Percentiles rank a stretch among this genome's conserved stretches.
Evolutionary conservation across 108 stramenopile genomes (phyloP).

Genomic region (Thalassiosira profunda): DNA sequence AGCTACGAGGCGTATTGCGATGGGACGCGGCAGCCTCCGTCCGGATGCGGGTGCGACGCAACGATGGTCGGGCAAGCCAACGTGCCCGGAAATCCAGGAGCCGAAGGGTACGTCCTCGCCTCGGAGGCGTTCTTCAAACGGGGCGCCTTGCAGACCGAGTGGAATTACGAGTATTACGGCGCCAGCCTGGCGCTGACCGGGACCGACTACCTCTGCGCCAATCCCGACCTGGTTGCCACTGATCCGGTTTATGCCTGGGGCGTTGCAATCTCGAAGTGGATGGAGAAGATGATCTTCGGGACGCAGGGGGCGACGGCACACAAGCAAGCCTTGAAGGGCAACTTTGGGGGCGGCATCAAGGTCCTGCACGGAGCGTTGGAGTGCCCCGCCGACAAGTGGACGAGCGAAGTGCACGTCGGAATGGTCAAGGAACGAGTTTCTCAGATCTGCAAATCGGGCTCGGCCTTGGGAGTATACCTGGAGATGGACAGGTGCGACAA

Average conservation of each 20-base stretch:
- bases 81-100: conserved; percentile 10
- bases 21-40: conserved; percentile 18
- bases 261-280: conserved; percentile 41
- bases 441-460: conserved; percentile 36
- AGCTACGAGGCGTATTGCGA: conserved; percentile 43
- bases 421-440: conserved; percentile 32
- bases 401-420: conserved; percentile 26
- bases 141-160: conserved; percentile 24
- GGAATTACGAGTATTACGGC: conserved; percentile 51
- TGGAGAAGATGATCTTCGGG: conserved; percentile 47
- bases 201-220: conserved; percentile 21
- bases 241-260: conserved; percentile 38
- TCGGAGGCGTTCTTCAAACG: conserved; percentile 34
- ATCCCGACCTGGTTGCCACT: conserved; percentile 46
- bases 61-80: conserved; percentile 4
- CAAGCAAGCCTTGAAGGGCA: conserved; percentile 38
- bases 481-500: conserved; percentile 42
- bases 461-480: conserved; percentile 31
- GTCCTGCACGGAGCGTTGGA: conserved; percentile 40
- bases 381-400: conserved; percentile 36
- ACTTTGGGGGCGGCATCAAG: conserved; percentile 45
- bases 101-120: conserved; percentile 30
- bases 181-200: conserved; percentile 32
- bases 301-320: conserved; percentile 41
- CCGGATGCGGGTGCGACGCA: conserved; percentile 35